A percentile compares a stretch with the other conserved stretches of the same genome.
These are phyloP conservation scores for Xylaria sp. DNA, from an alignment of 2,329 filamentous ascomycete species.

Conservation along the genomic window DNA sequence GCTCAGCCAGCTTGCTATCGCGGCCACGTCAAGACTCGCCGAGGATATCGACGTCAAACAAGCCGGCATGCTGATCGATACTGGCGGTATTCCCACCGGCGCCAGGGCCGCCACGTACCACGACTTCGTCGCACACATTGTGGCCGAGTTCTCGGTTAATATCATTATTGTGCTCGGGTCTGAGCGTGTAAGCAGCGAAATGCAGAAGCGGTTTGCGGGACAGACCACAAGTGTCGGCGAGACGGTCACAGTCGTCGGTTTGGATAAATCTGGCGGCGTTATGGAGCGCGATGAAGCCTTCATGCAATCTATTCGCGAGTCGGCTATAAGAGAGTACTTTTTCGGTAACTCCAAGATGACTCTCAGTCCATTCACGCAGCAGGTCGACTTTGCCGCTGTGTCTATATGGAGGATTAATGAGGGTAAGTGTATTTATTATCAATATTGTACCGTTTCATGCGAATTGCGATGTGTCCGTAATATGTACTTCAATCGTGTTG, in stretches of 20 bases:
- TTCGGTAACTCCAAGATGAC: constrained; percentile 83
- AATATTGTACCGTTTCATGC: background rate
- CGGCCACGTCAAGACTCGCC: constrained; percentile 79
- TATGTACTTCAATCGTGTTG: background rate
- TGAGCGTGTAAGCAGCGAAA: constrained; percentile 77
- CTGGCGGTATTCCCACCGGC: constrained; percentile 71
- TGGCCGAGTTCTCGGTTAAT: constrained; percentile 73
- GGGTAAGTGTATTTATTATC: constrained; percentile 55
- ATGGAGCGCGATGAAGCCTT: constrained; percentile 79
- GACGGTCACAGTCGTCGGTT: constrained; percentile 76
- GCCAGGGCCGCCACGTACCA: constrained; percentile 61
- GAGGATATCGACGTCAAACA: constrained; percentile 78
- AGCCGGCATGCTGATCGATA: constrained; percentile 88
- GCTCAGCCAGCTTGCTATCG: constrained; percentile 79
- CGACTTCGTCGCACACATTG: constrained; percentile 83
- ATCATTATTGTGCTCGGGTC: constrained; percentile 86
- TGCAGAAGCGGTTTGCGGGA: constrained; percentile 74
- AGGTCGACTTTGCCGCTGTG: constrained; percentile 80
- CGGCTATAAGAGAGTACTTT: constrained; percentile 90
- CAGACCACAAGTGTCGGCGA: constrained; percentile 71
- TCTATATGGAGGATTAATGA: constrained; percentile 77
- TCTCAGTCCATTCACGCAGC: constrained; percentile 87
- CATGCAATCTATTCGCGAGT: constrained; percentile 78
- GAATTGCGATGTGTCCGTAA: background rate
- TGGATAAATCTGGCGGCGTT: constrained; percentile 88